A percentile compares a stretch with the other conserved stretches of the same genome.
phyloP scores from a whole-genome alignment of 805 yeast species.

The Limtongozyma cylindracea region DNA sequence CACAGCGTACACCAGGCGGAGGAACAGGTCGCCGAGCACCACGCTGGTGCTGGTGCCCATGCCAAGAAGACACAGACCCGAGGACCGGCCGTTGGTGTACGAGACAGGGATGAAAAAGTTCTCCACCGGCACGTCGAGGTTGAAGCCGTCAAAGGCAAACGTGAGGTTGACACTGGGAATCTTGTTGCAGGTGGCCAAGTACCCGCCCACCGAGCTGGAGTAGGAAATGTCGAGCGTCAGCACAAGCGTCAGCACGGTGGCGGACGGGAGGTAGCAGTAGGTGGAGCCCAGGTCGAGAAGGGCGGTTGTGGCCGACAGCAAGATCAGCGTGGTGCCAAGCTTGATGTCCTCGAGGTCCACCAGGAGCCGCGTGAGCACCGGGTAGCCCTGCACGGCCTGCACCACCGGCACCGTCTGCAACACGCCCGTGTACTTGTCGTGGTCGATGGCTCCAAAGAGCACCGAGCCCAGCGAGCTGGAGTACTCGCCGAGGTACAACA shows the following conservation, averaged over 20 bases:
- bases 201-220: conserved; percentile 14
- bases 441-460: not conserved
- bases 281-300: too few species aligned
- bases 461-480: not conserved
- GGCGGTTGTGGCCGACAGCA: conserved; percentile 1
- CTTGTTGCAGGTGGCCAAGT: conserved; percentile 16
- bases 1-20: conserved; percentile 24
- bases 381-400: not conserved
- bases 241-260: conserved; percentile 1
- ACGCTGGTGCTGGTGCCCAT: too few species aligned
- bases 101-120: too few species aligned
- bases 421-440: conserved; percentile 14
- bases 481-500: not conserved
- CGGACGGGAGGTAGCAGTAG: too few species aligned
- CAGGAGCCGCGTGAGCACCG: not conserved
- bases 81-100: too few species aligned
- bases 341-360: not conserved
- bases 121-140: not conserved
- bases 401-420: not conserved
- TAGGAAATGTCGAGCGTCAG: conserved; percentile 1
- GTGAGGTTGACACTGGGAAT: not conserved
- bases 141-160: not conserved
- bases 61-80: too few species aligned
- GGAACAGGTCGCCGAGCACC: conserved; percentile 25
- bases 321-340: not conserved